Evolutionary conservation across 129 eudicot genomes (phyloP), one percentile per base, ranked within the genome.

Genomic region (Flaveria trinervia): DNA sequence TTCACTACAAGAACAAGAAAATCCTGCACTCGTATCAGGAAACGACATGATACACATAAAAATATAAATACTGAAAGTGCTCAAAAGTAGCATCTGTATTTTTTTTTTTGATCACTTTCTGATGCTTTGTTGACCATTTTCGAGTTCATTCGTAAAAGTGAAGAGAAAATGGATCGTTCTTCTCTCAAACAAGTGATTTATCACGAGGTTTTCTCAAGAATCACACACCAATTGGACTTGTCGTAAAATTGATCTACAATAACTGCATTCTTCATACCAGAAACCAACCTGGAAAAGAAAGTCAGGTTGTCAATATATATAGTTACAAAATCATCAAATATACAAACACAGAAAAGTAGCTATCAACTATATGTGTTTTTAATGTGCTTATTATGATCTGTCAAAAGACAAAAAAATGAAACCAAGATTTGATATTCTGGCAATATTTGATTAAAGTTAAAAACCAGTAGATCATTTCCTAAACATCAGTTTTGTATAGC

Each of bases 1-100:
- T 72, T 7, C 15, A 28, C 62, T 45, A 60, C 6, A 30, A n/a
- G n/a, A n/a, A 54, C 18, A 65, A 73, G 79, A 80, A 50, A 80
- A 73, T 54, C 50, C 68, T 73, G 48, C 78, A 72, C 74, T 57
- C 57, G 71, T 49, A 72, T 26, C 59, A 11, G 54, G 60, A 39
- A 51, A 72, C 54, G 14, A 72, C 61, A 78, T 65, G 66, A 66
- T 57, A 46, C 82, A 57, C 60, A 15, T 62, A 41, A 62, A 72
- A 39, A 79, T 79, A 61, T 55, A 26, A 39, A 65, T 44, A 56
- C 20, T 12, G 23, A 72, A 50, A 52, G 11, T 10, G 66, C 23
- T 79, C 56, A 65, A 80, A 66, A 52, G 33, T 36, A 65, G 74
- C 50, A 16, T 66, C 9, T 4, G 25, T 18, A 22, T 45, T 20